phyloP scores from a whole-genome alignment of 768 basidiomycete genomes.

The Pisolithus albus region DNA sequence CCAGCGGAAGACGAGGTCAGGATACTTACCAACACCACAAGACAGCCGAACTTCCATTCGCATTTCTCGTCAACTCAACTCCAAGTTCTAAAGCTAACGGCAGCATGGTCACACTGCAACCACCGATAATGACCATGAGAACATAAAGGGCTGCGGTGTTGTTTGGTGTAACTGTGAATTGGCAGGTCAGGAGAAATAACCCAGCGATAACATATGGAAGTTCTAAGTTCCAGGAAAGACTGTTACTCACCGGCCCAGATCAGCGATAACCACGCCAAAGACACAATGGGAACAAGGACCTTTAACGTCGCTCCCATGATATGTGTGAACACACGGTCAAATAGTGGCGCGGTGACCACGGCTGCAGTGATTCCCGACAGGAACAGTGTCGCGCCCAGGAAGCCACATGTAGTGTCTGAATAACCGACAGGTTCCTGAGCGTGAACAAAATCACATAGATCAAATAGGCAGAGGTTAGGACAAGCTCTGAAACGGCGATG shows the following conservation, averaged over 20 bases:
- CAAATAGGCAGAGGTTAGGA: background rate
- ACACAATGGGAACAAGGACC: constrained; percentile 54
- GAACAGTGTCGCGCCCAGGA: constrained; percentile 64
- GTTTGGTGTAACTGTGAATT: constrained; percentile 47
- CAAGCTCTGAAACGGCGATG: background rate
- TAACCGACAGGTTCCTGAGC: constrained; percentile 68
- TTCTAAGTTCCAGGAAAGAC: background rate
- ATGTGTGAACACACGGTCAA: constrained; percentile 78
- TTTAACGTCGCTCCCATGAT: constrained; percentile 57
- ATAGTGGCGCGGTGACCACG: constrained; percentile 61
- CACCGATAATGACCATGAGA: constrained; percentile 64
- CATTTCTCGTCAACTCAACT: constrained; percentile 73
- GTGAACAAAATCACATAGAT: background rate
- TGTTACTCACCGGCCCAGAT: constrained; percentile 67
- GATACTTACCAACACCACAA: constrained; percentile 64
- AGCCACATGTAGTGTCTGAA: constrained; percentile 53
- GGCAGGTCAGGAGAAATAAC: background rate
- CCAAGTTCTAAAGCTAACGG: constrained; percentile 74
- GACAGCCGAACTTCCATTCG: constrained; percentile 68
- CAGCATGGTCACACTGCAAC: constrained; percentile 59
- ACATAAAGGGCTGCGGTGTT: constrained; percentile 56
- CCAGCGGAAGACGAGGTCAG: background rate
- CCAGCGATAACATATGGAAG: background rate
- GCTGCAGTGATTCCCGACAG: constrained; percentile 68
- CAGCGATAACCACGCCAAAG: constrained; percentile 59